Conservation (phyloP, 2,329 filamentous ascomycete species). For the Nemania sp. region DNA sequence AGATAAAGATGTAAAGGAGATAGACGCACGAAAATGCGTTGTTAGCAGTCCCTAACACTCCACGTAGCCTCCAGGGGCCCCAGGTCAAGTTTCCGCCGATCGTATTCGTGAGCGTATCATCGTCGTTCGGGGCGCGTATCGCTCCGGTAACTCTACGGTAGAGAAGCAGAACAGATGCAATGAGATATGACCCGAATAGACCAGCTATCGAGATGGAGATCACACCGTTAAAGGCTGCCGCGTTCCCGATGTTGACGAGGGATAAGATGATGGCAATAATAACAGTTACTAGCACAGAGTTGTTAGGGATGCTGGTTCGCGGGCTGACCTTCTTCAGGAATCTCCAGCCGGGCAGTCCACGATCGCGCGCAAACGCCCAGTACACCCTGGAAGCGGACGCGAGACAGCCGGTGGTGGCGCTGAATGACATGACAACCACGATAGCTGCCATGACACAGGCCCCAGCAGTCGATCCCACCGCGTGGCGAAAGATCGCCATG, state of each 20-base stretch:
- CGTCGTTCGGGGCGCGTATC: conserved; percentile 22
- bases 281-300: conserved; percentile 28
- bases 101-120: conserved; percentile 27
- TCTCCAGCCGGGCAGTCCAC: conserved; percentile 30
- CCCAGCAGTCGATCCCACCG: conserved; percentile 50
- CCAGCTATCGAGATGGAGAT: conserved; percentile 33
- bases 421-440: conserved; percentile 52
- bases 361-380: conserved; percentile 52
- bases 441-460: conserved; percentile 55
- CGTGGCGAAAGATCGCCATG: conserved; percentile 60
- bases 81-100: conserved; percentile 24
- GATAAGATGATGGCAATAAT: conserved; percentile 30
- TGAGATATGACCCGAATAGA: conserved; percentile 31
- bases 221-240: conserved; percentile 32
- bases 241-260: conserved; percentile 30
- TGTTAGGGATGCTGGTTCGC: conserved; percentile 29
- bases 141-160: conserved; percentile 27
- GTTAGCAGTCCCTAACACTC: conserved; percentile 28
- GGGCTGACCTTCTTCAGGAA: conserved; percentile 28
- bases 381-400: conserved; percentile 60
- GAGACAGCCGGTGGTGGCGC: conserved; percentile 56
- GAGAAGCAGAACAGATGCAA: conserved; percentile 25
- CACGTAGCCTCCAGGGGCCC: conserved; percentile 31
- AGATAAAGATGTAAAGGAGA: conserved; percentile 31
- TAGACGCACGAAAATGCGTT: conserved; percentile 31